These are phyloP conservation scores for Tillandsia leiboldiana DNA, from an alignment of 176 grass and related monocot genomes.

Conservation along the genomic window DNA sequence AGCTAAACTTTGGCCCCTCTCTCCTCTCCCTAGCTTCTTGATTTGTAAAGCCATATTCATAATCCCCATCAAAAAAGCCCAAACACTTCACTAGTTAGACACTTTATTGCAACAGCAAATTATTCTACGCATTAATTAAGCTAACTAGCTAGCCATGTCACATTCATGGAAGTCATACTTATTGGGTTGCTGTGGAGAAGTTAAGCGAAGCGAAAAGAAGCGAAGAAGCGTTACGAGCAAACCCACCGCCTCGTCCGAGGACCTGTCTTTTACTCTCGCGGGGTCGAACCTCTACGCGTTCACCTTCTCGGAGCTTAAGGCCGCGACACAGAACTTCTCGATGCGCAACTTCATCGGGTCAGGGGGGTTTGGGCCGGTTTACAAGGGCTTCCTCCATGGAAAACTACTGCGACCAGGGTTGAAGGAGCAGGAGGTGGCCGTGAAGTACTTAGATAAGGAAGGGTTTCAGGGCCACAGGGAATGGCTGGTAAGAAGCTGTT, in stretches of 20 bases:
- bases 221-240: background rate
- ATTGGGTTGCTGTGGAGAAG: background rate
- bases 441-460: conserved; percentile 85
- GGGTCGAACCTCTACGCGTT: conserved; percentile 73
- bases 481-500: conserved; percentile 63
- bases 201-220: background rate
- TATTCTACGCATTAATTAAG: no score
- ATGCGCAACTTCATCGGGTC: conserved; percentile 67
- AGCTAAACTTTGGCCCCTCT: no score
- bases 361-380: conserved; percentile 75
- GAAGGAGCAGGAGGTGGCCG: conserved; percentile 45
- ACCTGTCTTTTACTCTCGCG: conserved; percentile 57
- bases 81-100: no score
- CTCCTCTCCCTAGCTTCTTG: no score
- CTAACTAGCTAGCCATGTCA: no score
- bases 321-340: conserved; percentile 45
- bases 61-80: no score
- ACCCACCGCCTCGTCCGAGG: conserved; percentile 38
- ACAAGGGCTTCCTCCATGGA: conserved; percentile 55
- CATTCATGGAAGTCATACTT: background rate
- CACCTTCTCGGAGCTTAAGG: conserved; percentile 56
- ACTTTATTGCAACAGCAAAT: no score
- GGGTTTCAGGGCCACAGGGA: conserved; percentile 75
- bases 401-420: conserved; percentile 46
- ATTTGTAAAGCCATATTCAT: no score